Base-by-base conservation (phyloP, 495 filamentous ascomycete species). In the Hypoxylon lenormandii region DNA sequence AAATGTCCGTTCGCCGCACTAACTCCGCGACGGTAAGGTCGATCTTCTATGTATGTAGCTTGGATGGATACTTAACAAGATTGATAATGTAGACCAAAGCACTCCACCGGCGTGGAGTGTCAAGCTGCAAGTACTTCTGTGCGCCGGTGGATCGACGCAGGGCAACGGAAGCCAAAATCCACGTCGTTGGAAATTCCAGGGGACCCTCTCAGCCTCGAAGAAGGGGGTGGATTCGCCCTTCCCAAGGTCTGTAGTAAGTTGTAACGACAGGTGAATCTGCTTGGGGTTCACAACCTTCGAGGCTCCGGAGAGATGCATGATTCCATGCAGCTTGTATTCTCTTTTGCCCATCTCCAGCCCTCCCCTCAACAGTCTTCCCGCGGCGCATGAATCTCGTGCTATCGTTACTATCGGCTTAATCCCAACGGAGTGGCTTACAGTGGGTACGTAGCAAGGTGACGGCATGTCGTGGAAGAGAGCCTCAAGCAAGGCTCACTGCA, bases 401-500 rank as follows among this genome's bases (percentile, higher is more conserved):
- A 76, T 76, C 68, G 74, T 76, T 76, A 71, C 74, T 60, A 66
- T 67, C 68, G 55, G 56, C 63, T 70, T 54, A 70, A 71, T 64
- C 59, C 69, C 69, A 72, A 64, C 69, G 30, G 64, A 69, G 42
- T 60, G 69, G 69, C 69, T 64, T 64, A 60, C 49, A 60, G 70
- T 75, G 73, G 73, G 67, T 75, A 75, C 73, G 49, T 68, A 61
- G 46, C 60, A 60, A 66, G 69, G 66, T 67, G 62, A 69, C 73
- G 48, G 47, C 68, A 76, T 76, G 73, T 40, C 47, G 74, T 74
- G 74, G 54, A 65, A 69, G 68, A 71, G 73, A 76, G 74, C 71
- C 74, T 76, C 74, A 76, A 65, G 38, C 74, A 76, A 65, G 38
- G 64, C 62, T 70, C 68, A 69, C 74, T 71, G 63, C 69, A 63